These are phyloP conservation scores for Bjerkandera adusta DNA, from an alignment of 1,284 basidiomycete species.

Conservation along the genomic window DNA sequence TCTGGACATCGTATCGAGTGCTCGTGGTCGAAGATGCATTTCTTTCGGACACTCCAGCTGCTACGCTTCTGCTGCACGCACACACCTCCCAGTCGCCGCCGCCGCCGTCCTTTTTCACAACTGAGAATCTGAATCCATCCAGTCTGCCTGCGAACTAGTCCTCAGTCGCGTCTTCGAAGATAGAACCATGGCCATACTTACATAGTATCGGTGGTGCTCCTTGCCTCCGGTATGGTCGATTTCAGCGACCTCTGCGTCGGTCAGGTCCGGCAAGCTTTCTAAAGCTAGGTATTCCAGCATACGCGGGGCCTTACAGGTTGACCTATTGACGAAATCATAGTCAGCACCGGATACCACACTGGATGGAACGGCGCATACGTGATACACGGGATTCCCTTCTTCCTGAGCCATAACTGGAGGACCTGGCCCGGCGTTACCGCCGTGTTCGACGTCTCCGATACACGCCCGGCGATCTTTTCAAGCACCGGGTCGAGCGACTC, in stretches of 20 bases:
- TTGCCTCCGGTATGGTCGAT: slow-evolving; percentile 64
- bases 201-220: slow-evolving; percentile 54
- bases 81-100: too few relatives aligned
- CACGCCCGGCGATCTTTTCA: slow-evolving; percentile 27
- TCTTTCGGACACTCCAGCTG: too few relatives aligned
- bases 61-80: too few relatives aligned
- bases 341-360: not conserved
- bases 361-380: slow-evolving; percentile 48
- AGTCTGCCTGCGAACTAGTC: not conserved
- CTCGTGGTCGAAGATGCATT: too few relatives aligned
- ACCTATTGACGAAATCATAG: slow-evolving; percentile 37
- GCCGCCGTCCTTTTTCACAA: too few relatives aligned
- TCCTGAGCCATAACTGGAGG: slow-evolving; percentile 34
- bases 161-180: too few relatives aligned
- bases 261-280: slow-evolving; percentile 54
- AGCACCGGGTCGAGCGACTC: slow-evolving; percentile 50
- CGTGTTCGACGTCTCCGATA: slow-evolving; percentile 27
- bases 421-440: slow-evolving; percentile 32
- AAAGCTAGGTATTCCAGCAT: slow-evolving; percentile 67
- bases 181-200: slow-evolving; percentile 24
- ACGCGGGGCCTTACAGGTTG: slow-evolving; percentile 67
- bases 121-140: not conserved
- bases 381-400: slow-evolving; percentile 39
- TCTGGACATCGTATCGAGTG: too few relatives aligned
- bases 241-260: slow-evolving; percentile 54